Conservation (phyloP, 1,284 basidiomycete species). For the Sphaerobolus stellatus region DNA sequence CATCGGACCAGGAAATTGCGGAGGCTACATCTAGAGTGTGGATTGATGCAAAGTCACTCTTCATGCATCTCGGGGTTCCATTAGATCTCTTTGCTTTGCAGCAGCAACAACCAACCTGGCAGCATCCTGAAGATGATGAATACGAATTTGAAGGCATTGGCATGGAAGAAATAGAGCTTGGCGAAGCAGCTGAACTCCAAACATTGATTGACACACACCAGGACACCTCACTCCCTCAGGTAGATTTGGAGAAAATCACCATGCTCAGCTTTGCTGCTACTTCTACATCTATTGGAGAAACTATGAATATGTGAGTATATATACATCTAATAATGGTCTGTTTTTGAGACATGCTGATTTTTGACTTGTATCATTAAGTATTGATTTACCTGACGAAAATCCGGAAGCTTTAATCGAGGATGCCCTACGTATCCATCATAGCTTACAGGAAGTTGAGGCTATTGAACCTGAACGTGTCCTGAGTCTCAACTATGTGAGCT, state of each 20-base stretch:
- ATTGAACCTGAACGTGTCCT: background rate
- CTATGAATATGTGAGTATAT: conserved; percentile 2
- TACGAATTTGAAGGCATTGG: background rate
- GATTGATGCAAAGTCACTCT: conserved; percentile 14
- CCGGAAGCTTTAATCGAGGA: background rate
- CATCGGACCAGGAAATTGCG: conserved; percentile 13
- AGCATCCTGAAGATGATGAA: background rate
- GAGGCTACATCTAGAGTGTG: conserved; percentile 5
- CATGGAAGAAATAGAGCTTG: background rate
- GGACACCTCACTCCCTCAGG: background rate
- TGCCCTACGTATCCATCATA: background rate
- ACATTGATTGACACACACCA: conserved; percentile 8
- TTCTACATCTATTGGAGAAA: background rate
- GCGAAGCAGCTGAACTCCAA: conserved; percentile 4
- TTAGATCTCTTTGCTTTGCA: background rate
- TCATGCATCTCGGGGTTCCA: conserved; percentile 9
- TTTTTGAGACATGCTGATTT: background rate
- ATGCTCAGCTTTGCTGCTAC: background rate
- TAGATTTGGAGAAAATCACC: background rate
- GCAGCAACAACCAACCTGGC: too few species aligned
- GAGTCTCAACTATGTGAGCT: background rate
- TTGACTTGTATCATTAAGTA: background rate
- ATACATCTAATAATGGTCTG: too few species aligned
- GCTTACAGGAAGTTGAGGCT: background rate
- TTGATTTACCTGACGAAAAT: background rate